Conservation (phyloP, 2,329 filamentous ascomycete genomes). For the Eurotiales sp. region DNA sequence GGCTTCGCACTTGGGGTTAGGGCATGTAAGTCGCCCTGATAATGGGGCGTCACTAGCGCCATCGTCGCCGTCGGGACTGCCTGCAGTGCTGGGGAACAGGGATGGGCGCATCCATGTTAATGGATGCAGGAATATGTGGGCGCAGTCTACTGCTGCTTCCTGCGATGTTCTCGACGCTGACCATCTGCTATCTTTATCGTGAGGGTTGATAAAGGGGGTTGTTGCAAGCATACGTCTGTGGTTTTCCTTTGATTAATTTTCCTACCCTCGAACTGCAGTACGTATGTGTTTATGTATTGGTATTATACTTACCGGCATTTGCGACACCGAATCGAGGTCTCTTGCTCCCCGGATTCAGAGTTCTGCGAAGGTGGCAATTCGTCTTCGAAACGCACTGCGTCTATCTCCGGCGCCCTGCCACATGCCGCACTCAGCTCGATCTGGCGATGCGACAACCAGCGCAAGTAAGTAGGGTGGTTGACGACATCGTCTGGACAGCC, state of each 20-base stretch:
- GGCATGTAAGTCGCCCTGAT: constrained; percentile 80
- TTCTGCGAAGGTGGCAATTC: constrained; percentile 38
- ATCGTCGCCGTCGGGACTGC: neutral
- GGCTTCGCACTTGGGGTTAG: constrained; percentile 70
- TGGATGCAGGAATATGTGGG: constrained; percentile 87
- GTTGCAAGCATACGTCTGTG: constrained; percentile 58
- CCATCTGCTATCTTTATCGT: constrained; percentile 41
- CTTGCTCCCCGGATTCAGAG: constrained; percentile 20
- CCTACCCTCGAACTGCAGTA: no score
- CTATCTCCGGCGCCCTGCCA: constrained; percentile 71
- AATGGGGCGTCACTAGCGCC: constrained; percentile 55
- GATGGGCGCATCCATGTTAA: constrained; percentile 90
- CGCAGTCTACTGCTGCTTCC: constrained; percentile 49
- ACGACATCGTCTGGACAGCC: constrained; percentile 68
- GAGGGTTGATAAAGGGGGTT: constrained; percentile 64
- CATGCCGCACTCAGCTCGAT: constrained; percentile 66
- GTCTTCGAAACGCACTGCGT: constrained; percentile 70
- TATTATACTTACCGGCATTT: constrained; percentile 81
- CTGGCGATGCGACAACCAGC: constrained; percentile 66
- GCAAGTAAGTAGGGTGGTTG: constrained; percentile 71
- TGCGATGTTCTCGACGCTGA: neutral
- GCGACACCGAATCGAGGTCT: constrained; percentile 73
- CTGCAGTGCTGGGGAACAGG: constrained; percentile 47
- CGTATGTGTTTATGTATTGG: no score
- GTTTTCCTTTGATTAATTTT: neutral